phyloP scores from a whole-genome alignment of 306 rosid genomes.

The Prosopis cineraria region DNA sequence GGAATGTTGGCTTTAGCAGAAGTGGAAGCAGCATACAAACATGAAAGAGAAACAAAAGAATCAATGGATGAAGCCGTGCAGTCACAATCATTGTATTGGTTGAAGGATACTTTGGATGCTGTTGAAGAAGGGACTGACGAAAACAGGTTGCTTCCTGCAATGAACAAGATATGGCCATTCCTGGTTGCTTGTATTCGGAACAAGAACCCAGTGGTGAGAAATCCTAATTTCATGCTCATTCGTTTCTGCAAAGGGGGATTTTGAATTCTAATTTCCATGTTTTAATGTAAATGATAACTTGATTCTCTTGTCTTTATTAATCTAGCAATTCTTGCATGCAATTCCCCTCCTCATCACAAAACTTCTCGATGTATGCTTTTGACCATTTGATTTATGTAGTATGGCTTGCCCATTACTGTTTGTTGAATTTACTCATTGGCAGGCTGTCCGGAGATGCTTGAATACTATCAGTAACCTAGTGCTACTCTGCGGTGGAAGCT shows the following conservation, averaged over 20 bases:
- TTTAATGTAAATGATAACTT: slow-evolving; percentile 15
- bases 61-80: slow-evolving; percentile 61
- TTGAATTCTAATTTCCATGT: background rate
- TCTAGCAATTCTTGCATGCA: slow-evolving; percentile 6
- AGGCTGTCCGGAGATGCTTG: slow-evolving; percentile 80
- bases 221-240: slow-evolving; percentile 25
- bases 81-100: slow-evolving; percentile 56
- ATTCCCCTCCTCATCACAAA: slow-evolving; percentile 11
- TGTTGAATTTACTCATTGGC: slow-evolving; percentile 23
- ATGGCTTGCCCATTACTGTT: background rate
- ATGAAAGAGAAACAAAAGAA: slow-evolving; percentile 74
- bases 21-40: slow-evolving; percentile 80
- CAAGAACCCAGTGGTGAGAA: slow-evolving; percentile 73
- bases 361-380: slow-evolving; percentile 17
- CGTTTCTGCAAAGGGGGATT: slow-evolving; percentile 5
- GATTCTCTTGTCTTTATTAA: background rate
- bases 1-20: slow-evolving; percentile 59
- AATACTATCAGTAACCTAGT: slow-evolving; percentile 58
- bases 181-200: slow-evolving; percentile 75
- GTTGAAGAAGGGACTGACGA: slow-evolving; percentile 74
- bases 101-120: slow-evolving; percentile 66
- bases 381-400: slow-evolving; percentile 8
- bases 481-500: slow-evolving; percentile 79
- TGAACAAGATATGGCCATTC: slow-evolving; percentile 95
- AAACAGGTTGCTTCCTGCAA: slow-evolving; percentile 93